Percentiles rank a stretch among this genome's conserved stretches.
phyloP scores from a whole-genome alignment of 2,329 filamentous ascomycete species.

The Scytalidium lignicola region DNA sequence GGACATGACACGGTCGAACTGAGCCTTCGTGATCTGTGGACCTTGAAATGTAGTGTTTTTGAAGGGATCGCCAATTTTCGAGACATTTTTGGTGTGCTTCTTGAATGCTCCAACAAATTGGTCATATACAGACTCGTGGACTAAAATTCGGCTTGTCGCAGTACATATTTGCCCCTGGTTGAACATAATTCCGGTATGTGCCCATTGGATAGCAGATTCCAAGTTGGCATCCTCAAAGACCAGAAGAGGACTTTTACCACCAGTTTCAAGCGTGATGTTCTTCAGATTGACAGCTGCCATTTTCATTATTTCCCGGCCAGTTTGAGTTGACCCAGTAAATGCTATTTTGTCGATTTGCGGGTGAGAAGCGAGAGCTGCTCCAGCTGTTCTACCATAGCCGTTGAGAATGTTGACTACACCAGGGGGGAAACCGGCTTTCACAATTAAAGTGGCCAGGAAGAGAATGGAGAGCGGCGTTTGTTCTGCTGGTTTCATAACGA shows the following conservation, averaged over 20 bases:
- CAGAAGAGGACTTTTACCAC: constrained; percentile 58
- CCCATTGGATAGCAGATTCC: constrained; percentile 61
- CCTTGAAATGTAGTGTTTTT: constrained; percentile 63
- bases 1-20: constrained; percentile 61
- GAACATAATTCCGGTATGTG: constrained; percentile 32
- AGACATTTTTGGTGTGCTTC: no score
- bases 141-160: constrained; percentile 55
- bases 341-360: constrained; percentile 66
- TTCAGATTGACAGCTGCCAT: constrained; percentile 54
- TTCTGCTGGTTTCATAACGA: constrained; percentile 58
- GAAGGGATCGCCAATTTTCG: constrained; percentile 64
- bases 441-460: constrained; percentile 59
- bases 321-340: constrained; percentile 68
- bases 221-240: constrained; percentile 59
- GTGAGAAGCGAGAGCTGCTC: constrained; percentile 60
- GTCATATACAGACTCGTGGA: constrained; percentile 53
- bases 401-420: constrained; percentile 71
- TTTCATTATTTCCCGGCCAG: constrained; percentile 68
- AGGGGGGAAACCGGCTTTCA: constrained; percentile 67
- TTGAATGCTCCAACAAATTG: constrained; percentile 58
- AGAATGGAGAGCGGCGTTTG: constrained; percentile 59
- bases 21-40: constrained; percentile 62
- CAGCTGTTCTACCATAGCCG: constrained; percentile 60
- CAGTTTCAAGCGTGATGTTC: constrained; percentile 58
- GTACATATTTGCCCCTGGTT: constrained; percentile 60